Evolutionary conservation across 2,329 filamentous ascomycete genomes (phyloP), one percentile per base, ranked within the genome.

Genomic region (Diaporthe batatas): DNA sequence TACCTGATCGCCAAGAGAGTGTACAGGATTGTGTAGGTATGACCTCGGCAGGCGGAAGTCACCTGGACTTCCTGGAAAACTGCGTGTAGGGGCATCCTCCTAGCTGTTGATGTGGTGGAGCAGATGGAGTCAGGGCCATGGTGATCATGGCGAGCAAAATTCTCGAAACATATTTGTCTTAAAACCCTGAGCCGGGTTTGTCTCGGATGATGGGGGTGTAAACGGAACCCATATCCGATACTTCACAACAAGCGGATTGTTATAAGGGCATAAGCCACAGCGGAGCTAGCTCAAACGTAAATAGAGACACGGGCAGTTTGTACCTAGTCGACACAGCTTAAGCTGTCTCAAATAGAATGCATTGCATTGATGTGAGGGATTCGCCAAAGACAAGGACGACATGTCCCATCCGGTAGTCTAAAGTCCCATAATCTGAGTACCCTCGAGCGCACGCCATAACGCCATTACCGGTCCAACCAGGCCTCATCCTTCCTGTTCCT

Each of bases 1-100:
- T 98, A 92, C 80, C 84, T 91, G 79, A 91, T 95, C 76, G 95
- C 95, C 23, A 97, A 96, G 86, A 89, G 92, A 77, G 91, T 96
- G 49, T 96, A 95, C 81, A 90, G 91, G 55, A 95, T 96, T 83
- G 92, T 94, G 49, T 94, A 81, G 79, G 21, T 44, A 36, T 18
- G 14, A 42, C 14, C 39, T 42, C 39, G 39, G 39, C 6, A 42
- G 12, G 16, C 2, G 39, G 39, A 14, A 42, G 4, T 16, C 4
- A 16, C 39, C 39, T 42, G 29, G 29, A 25, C 14, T 21, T 67
- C 8, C 32, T 53, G 18, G 21, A n/a, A 16, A 6, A 16, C 1
- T 42, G 39, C 16, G 39, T 42, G 39, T 51, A 25, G 47, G 32
- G 7, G 10, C 11, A 14, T n/a, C 14, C 18, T 23, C 25, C 29